These are phyloP conservation scores for Fusarium sp. DNA, from an alignment of 2,329 filamentous ascomycete species.

Conservation along the genomic window DNA sequence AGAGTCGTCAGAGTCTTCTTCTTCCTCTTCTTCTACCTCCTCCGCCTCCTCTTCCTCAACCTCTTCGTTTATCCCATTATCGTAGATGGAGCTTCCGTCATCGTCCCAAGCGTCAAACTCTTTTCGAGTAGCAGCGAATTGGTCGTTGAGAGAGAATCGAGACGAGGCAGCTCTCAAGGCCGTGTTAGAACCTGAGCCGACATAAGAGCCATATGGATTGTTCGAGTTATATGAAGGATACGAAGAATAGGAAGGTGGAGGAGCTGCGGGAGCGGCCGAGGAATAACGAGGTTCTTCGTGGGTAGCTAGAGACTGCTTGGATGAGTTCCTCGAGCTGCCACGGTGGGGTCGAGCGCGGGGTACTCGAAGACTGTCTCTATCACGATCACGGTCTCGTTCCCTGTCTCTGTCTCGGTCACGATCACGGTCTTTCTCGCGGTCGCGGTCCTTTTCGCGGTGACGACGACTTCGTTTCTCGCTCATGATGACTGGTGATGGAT, in stretches of 20 bases:
- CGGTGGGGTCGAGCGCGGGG: conserved; percentile 41
- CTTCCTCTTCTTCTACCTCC: neutral
- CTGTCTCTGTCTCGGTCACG: neutral
- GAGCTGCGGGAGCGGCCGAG: neutral
- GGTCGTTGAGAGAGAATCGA: conserved; percentile 60
- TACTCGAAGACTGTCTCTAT: conserved; percentile 45
- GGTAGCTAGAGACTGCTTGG: conserved; percentile 42
- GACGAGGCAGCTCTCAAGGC: conserved; percentile 51
- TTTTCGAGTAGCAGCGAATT: conserved; percentile 59
- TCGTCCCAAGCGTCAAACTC: conserved; percentile 62
- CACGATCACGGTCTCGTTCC: neutral
- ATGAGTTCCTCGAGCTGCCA: conserved; percentile 36
- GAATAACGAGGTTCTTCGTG: conserved; percentile 37
- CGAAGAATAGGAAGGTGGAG: neutral
- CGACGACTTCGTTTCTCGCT: conserved; percentile 40
- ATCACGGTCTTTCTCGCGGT: neutral
- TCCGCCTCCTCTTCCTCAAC: conserved; percentile 29
- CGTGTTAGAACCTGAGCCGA: conserved; percentile 39
- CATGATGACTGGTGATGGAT: conserved; percentile 40
- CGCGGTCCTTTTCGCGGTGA: neutral
- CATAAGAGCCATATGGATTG: neutral
- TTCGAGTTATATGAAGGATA: neutral
- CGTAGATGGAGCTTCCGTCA: conserved; percentile 58
- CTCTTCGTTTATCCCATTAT: conserved; percentile 46
- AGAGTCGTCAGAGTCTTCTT: conserved; percentile 1